Evolutionary conservation across 805 yeast genomes (phyloP), one percentile per base, ranked within the genome.

Genomic region (Yarrowia keelungensis): DNA sequence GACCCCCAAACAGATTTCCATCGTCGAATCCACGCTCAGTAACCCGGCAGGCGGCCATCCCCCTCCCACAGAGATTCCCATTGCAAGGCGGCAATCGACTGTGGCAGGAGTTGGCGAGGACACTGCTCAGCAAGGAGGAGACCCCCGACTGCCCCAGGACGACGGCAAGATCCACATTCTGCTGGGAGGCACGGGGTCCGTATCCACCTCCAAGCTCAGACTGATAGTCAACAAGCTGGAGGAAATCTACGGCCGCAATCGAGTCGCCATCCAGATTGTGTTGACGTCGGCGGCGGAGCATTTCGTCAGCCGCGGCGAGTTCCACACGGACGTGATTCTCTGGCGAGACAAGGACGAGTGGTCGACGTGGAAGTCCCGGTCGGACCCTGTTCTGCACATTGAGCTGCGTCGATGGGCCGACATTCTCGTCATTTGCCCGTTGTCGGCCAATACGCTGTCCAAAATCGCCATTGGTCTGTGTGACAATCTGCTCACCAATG

Each of bases 381-480:
- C 88, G 68, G 98, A 95, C 78, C 98, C 98, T 0, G 97, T 95
- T 45, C 82, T 95, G 72, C 98, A 94, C 79, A 92, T 94, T 73
- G 98, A 95, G 79, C 82, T 94, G 70, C 87, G 98, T 70, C 87
- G 97, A 71, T 94, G 98, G 98, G 98, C 98, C 1, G 98, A 94
- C 79, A 87, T 95, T 51, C 82, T 95, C 61, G 84, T 95, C 26
- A 89, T 94, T 53, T 97, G 97, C n/a, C 99, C 99, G 14, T 81
- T 94, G 72, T 89, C 97, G 15, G 98, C 98, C 7, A 95, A 95
- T 77, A 89, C 98, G 0, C 81, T 94, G 62, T 88, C 97, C 14
- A 95, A 95, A 75, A 88, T 95, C 66, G 88, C 97, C 0, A 81
- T 91, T 69, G 99, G 99, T 0, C 82, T 94, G 51, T 94, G 98